Evolutionary conservation across 495 filamentous ascomycete genomes (phyloP), one percentile per base, ranked within the genome.

Genomic region (Trichoderma parareesei): DNA sequence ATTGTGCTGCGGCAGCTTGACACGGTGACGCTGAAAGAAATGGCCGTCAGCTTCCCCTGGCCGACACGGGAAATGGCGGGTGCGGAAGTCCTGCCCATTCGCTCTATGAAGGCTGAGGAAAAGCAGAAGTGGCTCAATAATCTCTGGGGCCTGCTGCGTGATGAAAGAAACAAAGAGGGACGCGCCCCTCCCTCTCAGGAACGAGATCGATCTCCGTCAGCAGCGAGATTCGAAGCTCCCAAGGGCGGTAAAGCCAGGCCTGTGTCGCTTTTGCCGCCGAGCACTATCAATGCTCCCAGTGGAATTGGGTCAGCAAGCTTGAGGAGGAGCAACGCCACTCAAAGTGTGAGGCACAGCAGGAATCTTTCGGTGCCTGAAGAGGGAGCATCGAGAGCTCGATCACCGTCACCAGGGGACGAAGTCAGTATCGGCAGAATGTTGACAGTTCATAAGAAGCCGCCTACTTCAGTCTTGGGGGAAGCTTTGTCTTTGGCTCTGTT

Each of bases 1-100:
- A 75, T 75, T 46, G 70, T 75, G n/a, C 70, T 75, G 18, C 73
- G 73, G 2, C 73, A 75, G 66, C 65, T 75, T 40, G 64, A 69
- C 61, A 61, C 60, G n/a, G 16, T 69, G 1, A 75, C 73, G 0
- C 69, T 75, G 9, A 66, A 70, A 0, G 73, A 75, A 42, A 75
- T 75, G 73, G 73, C 73, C 0, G 73, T 73, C 18, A 72, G 70
- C 41, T 75, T 75, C 46, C 73, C 73, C 14, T 75, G 73, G 73
- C 73, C 73, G 0, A 75, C 73, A 8, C 68, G 73, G 2, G 73
- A 75, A 60, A 75, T 75, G 73, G 71, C 71, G 20, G 73, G 73
- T 18, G 73, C 73, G 38, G 73, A 75, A 64, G 73, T 75, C 9
- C 61, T 75, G 16, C 73, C 73, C 44, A 68, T 72, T 42, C 71